Evolutionary conservation across 768 basidiomycete genomes (phyloP).

Genomic region (Russula earlei): DNA sequence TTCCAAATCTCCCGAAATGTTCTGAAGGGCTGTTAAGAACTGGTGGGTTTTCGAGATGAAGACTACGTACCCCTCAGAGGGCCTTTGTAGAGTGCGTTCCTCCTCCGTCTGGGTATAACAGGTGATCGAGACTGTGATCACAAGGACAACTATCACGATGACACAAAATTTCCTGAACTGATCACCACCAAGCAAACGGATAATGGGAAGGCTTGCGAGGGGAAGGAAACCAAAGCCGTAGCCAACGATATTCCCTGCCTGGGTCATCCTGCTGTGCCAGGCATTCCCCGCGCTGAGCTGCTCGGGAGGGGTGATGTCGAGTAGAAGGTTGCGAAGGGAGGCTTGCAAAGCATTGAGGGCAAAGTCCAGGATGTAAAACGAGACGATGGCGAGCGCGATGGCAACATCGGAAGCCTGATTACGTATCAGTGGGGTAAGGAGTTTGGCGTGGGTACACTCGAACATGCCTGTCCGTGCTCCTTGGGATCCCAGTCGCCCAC

Average conservation of each 20-base stretch:
- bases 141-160: conserved; percentile 69
- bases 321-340: conserved; percentile 83
- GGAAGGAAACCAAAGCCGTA: conserved; percentile 90
- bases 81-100: conserved; percentile 40
- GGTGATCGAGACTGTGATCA: conserved; percentile 77
- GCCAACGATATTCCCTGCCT: conserved; percentile 94
- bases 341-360: conserved; percentile 95
- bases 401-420: conserved; percentile 55
- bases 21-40: conserved; percentile 28
- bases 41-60: background rate
- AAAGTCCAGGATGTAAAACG: conserved; percentile 93
- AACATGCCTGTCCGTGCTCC: conserved; percentile 45
- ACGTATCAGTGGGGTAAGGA: conserved; percentile 1
- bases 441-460: background rate
- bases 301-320: conserved; percentile 82
- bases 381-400: conserved; percentile 77
- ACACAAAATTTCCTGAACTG: conserved; percentile 97
- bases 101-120: conserved; percentile 80
- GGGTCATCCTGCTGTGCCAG: conserved; percentile 94
- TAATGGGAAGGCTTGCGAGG: conserved; percentile 67
- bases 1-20: conserved; percentile 62
- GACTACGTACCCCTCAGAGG: conserved; percentile 27
- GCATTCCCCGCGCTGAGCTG: conserved; percentile 94
- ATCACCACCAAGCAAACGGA: conserved; percentile 74
- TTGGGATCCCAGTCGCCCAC: conserved; percentile 84